These are phyloP conservation scores for Jatropha curcas DNA, from an alignment of 345 rosid genomes.

Conservation along the genomic window DNA sequence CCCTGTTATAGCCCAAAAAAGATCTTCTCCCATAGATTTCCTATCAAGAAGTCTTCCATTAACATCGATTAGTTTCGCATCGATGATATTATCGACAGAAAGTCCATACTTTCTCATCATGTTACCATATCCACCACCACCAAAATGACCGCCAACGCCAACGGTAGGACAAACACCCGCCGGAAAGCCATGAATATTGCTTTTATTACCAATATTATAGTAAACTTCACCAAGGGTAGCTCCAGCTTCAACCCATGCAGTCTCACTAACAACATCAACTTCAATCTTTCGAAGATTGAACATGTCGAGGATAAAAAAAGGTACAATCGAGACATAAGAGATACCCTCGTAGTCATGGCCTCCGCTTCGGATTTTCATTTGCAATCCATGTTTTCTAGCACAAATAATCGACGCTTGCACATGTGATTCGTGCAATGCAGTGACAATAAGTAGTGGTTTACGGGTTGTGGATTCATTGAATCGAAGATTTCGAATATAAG, in stretches of 20 bases:
- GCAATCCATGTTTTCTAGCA: slow-evolving; percentile 1
- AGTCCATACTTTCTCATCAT: slow-evolving; percentile 24
- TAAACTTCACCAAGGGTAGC: slow-evolving; percentile 24
- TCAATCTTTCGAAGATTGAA: slow-evolving; percentile 13
- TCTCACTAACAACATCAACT: not conserved
- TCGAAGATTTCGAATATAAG: slow-evolving; percentile 13
- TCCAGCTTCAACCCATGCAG: slow-evolving; percentile 24
- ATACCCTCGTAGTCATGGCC: slow-evolving; percentile 28
- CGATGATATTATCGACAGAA: slow-evolving; percentile 16
- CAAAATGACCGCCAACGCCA: slow-evolving; percentile 18
- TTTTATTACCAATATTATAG: slow-evolving; percentile 16
- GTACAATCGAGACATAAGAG: slow-evolving; percentile 13
- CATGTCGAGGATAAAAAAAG: slow-evolving; percentile 21
- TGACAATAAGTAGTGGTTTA: slow-evolving; percentile 19
- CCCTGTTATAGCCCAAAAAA: slow-evolving; percentile 27
- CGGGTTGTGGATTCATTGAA: slow-evolving; percentile 19
- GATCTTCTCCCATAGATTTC: slow-evolving; percentile 26
- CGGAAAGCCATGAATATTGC: slow-evolving; percentile 11
- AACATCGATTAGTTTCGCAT: slow-evolving; percentile 6
- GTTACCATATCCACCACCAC: slow-evolving; percentile 23
- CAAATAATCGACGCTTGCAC: slow-evolving; percentile 18
- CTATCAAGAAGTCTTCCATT: slow-evolving; percentile 17
- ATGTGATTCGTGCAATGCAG: slow-evolving; percentile 11
- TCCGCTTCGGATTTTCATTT: slow-evolving; percentile 18
- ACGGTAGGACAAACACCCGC: slow-evolving; percentile 26